Base-by-base conservation (phyloP, 192 early-diverging fungal genomes). In the Cladochytrium replicatum region DNA sequence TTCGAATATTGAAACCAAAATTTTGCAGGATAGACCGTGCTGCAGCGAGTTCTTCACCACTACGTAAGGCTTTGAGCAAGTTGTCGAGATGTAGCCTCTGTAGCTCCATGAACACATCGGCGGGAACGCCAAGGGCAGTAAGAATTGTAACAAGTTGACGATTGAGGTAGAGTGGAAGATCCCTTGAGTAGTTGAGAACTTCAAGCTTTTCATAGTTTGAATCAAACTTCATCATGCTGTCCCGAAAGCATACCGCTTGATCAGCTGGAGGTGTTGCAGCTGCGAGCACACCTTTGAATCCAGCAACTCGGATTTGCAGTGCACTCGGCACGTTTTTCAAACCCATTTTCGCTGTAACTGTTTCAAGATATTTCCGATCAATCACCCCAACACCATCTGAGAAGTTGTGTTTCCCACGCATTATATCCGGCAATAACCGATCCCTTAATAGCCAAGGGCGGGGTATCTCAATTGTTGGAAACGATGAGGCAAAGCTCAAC, bases 121-220 rank as follows among this genome's bases (percentile, higher is more conserved):
- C 74, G 0, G 76, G 64, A 6, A 86, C 70, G 1, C 77, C 78
- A 2, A 85, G 58, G 8, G 55, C 29, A 2, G 71, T 55, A 3
- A 86, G 42, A 0, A 86, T 48, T 0, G 75, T 72, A 49, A 84
- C 84, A 15, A 77, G 63, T 34, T 86, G 84, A 4, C 78, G 57
- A 52, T 86, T 86, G 1, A 86, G 55, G 37, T 66, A 78, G 0
- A 68, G 61, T 3, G 69, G 47, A 24, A 75, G 71, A 29, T 48
- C 45, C 0, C 29, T 40, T 8, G 84, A 77, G 0, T 60, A 60
- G 26, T 61, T 64, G 15, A 75, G 72, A 9, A 86, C 59, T 43
- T 86, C 84, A 1, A 86, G 50, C 0, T 60, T 60, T 2, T 46
- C 47, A 44, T 75, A 73, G 0, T 37, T 31, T 0, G 69, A 68